These are phyloP conservation scores for Fusarium falciforme DNA, from an alignment of 2,329 filamentous ascomycete species.

Conservation along the genomic window DNA sequence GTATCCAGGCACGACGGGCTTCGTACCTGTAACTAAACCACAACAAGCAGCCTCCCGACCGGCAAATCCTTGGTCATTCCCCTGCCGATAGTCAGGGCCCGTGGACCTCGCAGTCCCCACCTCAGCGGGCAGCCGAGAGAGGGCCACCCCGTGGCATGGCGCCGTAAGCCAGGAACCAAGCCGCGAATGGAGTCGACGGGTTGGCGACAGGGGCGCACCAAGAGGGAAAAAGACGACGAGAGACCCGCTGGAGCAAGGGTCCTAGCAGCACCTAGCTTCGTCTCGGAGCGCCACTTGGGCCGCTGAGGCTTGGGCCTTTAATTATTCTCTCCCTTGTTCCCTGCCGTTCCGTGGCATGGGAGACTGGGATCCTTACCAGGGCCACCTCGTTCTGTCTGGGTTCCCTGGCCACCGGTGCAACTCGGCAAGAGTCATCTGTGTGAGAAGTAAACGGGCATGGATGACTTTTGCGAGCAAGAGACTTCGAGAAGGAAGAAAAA, in stretches of 20 bases:
- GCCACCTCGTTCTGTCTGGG: neutral
- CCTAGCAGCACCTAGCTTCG: slow-evolving; percentile 36
- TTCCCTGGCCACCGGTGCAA: slow-evolving; percentile 18
- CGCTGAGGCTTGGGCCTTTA: slow-evolving; percentile 43
- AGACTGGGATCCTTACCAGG: slow-evolving; percentile 8
- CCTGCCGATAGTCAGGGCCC: slow-evolving; percentile 24
- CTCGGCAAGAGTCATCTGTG: slow-evolving; percentile 20
- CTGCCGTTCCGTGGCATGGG: slow-evolving; percentile 25
- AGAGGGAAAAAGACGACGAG: neutral
- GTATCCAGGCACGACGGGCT: slow-evolving; percentile 13
- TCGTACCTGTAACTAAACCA: slow-evolving; percentile 28
- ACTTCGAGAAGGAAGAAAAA: neutral
- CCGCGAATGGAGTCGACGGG: slow-evolving; percentile 35
- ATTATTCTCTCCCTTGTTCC: slow-evolving; percentile 37
- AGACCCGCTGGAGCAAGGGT: slow-evolving; percentile 26
- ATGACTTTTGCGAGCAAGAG: slow-evolving; percentile 4
- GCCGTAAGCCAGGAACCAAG: slow-evolving; percentile 43
- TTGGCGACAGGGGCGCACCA: slow-evolving; percentile 16
- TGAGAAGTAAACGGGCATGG: slow-evolving; percentile 13
- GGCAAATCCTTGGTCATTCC: slow-evolving; percentile 24
- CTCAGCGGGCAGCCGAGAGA: slow-evolving; percentile 26
- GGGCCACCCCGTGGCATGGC: slow-evolving; percentile 43
- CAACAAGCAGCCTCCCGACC: slow-evolving; percentile 27
- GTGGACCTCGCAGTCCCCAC: slow-evolving; percentile 16
- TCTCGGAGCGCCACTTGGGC: slow-evolving; percentile 41